These are phyloP conservation scores for Cubamyces sp. DNA, from an alignment of 768 basidiomycete genomes.

Conservation along the genomic window DNA sequence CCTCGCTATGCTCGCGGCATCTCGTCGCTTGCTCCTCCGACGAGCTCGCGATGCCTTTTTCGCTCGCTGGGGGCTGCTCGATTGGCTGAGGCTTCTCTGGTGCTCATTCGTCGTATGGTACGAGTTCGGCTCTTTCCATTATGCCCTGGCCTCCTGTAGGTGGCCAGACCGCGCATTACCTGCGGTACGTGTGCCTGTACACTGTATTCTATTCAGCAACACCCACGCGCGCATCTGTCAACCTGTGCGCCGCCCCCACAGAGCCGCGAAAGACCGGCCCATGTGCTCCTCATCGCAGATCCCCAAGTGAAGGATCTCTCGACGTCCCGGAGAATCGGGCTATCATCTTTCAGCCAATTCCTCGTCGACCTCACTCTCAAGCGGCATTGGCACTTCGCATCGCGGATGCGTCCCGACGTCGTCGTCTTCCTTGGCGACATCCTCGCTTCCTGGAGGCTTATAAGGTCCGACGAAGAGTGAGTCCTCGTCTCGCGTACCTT, in stretches of 20 bases:
- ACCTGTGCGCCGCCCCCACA: not conserved
- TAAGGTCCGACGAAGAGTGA: constrained; percentile 68
- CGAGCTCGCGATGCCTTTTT: constrained; percentile 10
- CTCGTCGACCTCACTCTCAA: constrained; percentile 79
- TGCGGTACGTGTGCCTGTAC: constrained; percentile 20
- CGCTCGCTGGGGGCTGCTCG: constrained; percentile 20
- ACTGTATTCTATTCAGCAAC: not conserved
- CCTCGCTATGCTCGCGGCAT: constrained; percentile 18
- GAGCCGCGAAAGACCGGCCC: constrained; percentile 32
- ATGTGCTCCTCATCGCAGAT: constrained; percentile 82
- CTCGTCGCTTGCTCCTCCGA: constrained; percentile 9
- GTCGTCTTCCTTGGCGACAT: constrained; percentile 90
- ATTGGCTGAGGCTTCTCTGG: constrained; percentile 49
- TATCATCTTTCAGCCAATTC: constrained; percentile 18
- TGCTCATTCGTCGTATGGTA: constrained; percentile 66
- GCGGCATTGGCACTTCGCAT: constrained; percentile 76
- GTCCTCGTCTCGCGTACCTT: constrained; percentile 1
- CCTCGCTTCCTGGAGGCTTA: constrained; percentile 78
- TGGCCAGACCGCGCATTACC: constrained; percentile 53
- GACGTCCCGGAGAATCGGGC: constrained; percentile 3
- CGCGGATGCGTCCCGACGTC: constrained; percentile 63
- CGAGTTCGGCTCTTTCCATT: constrained; percentile 62
- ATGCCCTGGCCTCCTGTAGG: constrained; percentile 49
- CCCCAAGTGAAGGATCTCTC: constrained; percentile 66
- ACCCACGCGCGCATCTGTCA: not conserved